These are phyloP conservation scores for Coemansia sp. DNA, from an alignment of 192 early-diverging fungal species.

Conservation along the genomic window DNA sequence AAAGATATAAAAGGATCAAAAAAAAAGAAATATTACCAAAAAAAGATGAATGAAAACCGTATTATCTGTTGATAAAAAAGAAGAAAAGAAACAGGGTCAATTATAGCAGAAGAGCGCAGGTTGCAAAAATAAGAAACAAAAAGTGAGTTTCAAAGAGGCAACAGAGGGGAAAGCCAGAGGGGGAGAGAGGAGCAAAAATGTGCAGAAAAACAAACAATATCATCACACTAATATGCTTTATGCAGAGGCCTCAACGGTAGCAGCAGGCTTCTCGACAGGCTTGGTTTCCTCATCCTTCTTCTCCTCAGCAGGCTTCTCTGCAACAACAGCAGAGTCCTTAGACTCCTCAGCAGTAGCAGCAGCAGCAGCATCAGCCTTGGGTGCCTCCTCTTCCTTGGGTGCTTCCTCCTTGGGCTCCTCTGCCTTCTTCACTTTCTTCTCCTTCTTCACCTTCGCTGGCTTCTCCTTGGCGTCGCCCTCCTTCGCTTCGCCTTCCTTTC, in stretches of 20 bases:
- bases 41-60: not conserved
- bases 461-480: conserved; percentile 30
- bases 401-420: conserved; percentile 4
- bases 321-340: conserved; percentile 9
- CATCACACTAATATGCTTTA: conserved; percentile 21
- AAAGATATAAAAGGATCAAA: not conserved
- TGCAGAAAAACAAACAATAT: conserved; percentile 19
- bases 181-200: conserved; percentile 4
- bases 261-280: conserved; percentile 20
- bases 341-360: conserved; percentile 10
- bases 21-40: not conserved
- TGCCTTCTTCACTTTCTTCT: conserved; percentile 10
- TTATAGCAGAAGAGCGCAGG: conserved; percentile 5
- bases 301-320: conserved; percentile 20
- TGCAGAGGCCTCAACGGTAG: conserved; percentile 45
- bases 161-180: not conserved
- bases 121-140: not conserved
- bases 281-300: conserved; percentile 21
- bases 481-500: conserved; percentile 17
- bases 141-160: not conserved
- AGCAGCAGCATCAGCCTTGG: conserved; percentile 9
- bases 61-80: not conserved
- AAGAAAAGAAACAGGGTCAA: not conserved
- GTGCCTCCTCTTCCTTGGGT: conserved; percentile 25
- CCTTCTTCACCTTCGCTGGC: conserved; percentile 26